These are phyloP conservation scores for Senecio squalidus DNA, from an alignment of 140 eudicot genomes.

Conservation along the genomic window DNA sequence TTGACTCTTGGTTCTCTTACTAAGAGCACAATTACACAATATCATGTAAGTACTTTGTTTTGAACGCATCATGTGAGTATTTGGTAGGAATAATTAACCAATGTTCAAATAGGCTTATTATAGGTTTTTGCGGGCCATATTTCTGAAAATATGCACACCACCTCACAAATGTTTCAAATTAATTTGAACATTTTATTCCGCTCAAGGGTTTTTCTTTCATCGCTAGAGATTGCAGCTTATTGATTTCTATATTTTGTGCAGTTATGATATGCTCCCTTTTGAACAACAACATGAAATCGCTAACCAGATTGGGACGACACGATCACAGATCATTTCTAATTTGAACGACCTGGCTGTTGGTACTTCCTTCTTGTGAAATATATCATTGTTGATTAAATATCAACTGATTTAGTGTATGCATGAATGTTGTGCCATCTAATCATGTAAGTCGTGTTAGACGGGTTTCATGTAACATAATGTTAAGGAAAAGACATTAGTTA, in stretches of 20 bases:
- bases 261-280: constrained; percentile 13
- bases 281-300: neutral
- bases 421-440: constrained; percentile 19
- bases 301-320: neutral
- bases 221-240: neutral
- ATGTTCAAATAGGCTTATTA: too few species aligned
- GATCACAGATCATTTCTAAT: neutral
- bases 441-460: constrained; percentile 3
- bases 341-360: neutral
- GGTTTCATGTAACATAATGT: constrained; percentile 9
- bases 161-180: neutral
- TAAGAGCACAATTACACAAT: neutral
- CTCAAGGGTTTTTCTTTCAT: too few species aligned
- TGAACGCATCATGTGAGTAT: too few species aligned
- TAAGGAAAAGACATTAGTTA: neutral
- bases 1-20: neutral
- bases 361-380: neutral
- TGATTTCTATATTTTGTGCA: constrained; percentile 22
- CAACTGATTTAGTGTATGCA: neutral
- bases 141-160: neutral
- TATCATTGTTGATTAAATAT: neutral
- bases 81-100: neutral
- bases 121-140: neutral
- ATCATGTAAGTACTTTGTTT: too few species aligned
- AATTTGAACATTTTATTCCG: too few species aligned